Percentiles rank a stretch among this genome's conserved stretches.
Conservation (phyloP, 148 eudicot species). For the Camellia lanceoleosa region DNA sequence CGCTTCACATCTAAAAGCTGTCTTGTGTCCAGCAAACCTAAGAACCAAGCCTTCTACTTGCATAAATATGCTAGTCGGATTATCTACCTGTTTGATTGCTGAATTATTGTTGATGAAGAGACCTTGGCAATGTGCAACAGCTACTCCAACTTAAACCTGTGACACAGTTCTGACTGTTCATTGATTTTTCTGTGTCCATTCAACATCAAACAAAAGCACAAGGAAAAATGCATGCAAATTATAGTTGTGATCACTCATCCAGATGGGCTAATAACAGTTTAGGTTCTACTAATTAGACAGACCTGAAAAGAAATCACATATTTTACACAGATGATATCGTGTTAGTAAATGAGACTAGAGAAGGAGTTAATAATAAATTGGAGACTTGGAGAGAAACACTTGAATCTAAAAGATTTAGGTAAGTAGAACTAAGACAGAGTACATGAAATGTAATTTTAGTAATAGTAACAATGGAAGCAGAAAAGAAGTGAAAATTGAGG, state of each 20-base stretch:
- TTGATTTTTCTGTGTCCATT: background rate
- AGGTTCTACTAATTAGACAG: too few species aligned
- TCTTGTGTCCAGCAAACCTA: background rate
- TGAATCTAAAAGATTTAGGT: too few species aligned
- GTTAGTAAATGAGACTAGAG: too few species aligned
- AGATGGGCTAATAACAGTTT: background rate
- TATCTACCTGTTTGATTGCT: constrained; percentile 4
- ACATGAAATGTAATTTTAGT: too few species aligned
- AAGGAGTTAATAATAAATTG: too few species aligned
- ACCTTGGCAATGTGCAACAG: background rate
- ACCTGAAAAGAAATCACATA: too few species aligned
- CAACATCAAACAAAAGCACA: constrained; percentile 6
- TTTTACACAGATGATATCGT: background rate
- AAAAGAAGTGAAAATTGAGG: too few species aligned
- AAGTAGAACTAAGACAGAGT: too few species aligned
- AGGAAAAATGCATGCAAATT: background rate
- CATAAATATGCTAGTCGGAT: background rate
- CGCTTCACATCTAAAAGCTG: background rate
- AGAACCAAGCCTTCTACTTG: background rate
- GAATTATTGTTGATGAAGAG: background rate
- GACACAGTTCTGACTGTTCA: background rate
- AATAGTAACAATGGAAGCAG: too few species aligned
- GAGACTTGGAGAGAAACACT: too few species aligned
- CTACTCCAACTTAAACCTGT: constrained; percentile 8
- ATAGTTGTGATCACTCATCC: background rate